Evolutionary conservation across 2,329 filamentous ascomycete species (phyloP).

Genomic region (Metarhizium humberi): DNA sequence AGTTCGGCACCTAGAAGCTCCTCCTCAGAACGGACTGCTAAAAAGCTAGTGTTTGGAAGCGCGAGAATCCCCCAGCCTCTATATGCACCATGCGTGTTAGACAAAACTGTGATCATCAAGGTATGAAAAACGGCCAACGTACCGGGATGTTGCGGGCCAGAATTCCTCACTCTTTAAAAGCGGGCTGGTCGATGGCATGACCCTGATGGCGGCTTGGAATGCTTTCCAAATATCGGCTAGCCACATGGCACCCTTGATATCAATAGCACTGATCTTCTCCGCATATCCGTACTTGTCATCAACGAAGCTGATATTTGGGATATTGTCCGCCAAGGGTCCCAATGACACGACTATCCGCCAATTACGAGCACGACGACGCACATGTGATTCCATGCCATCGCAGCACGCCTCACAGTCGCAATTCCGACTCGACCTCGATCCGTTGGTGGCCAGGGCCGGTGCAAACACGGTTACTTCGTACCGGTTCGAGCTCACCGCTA

Average conservation of each 20-base stretch:
- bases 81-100: not conserved
- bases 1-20: conserved; percentile 23
- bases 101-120: not conserved
- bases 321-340: conserved; percentile 30
- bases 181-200: conserved; percentile 10
- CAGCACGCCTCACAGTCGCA: conserved; percentile 7
- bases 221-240: conserved; percentile 43
- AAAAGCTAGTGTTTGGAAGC: conserved; percentile 34
- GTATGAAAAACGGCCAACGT: conserved; percentile 3
- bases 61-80: conserved; percentile 42
- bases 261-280: conserved; percentile 39
- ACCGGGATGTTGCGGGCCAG: conserved; percentile 18
- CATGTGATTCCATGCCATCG: conserved; percentile 17
- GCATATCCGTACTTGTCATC: conserved; percentile 37
- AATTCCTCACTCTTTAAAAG: conserved; percentile 20
- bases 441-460: conserved; percentile 24
- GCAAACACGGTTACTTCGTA: conserved; percentile 44
- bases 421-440: not conserved
- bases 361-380: conserved; percentile 32
- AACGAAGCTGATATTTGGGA: conserved; percentile 44
- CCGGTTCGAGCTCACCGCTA: conserved; percentile 78
- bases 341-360: conserved; percentile 42
- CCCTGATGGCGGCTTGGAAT: conserved; percentile 15
- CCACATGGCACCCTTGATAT: conserved; percentile 40
- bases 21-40: conserved; percentile 22